Evolutionary conservation across 1,139 yeast species (phyloP).

Genomic region (Lodderomyces margitis): DNA sequence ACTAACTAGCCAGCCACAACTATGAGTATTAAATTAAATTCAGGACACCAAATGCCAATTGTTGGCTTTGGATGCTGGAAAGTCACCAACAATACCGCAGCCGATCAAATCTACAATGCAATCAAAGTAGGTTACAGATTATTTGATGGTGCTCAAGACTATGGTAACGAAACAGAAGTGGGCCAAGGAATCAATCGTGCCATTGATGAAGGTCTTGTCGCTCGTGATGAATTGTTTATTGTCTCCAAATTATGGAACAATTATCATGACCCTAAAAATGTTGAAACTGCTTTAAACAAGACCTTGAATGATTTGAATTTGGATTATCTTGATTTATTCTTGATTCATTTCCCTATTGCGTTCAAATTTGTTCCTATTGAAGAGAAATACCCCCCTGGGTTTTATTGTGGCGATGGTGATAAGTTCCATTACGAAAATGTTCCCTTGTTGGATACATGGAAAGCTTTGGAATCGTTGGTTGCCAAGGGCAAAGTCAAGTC

Average conservation of each 20-base stretch:
- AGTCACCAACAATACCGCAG: constrained; percentile 53
- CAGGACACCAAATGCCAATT: constrained; percentile 60
- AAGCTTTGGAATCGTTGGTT: constrained; percentile 63
- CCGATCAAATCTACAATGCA: constrained; percentile 62
- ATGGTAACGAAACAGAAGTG: constrained; percentile 73
- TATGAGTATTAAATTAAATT: constrained; percentile 47
- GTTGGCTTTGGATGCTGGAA: constrained; percentile 74
- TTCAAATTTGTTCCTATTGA: constrained; percentile 70
- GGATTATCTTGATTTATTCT: constrained; percentile 71
- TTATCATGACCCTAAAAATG: constrained; percentile 66
- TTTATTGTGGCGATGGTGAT: constrained; percentile 62
- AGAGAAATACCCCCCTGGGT: constrained; percentile 73
- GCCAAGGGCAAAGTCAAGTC: constrained; percentile 65
- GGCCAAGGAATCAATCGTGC: constrained; percentile 69
- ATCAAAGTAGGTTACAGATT: constrained; percentile 71
- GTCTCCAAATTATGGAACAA: constrained; percentile 83
- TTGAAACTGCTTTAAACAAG: constrained; percentile 56
- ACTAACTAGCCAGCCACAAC: background rate
- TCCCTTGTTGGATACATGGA: constrained; percentile 77
- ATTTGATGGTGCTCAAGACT: constrained; percentile 76
- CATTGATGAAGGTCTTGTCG: constrained; percentile 62
- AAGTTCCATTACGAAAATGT: constrained; percentile 63
- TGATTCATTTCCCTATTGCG: constrained; percentile 81
- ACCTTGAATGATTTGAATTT: constrained; percentile 63
- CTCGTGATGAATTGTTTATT: constrained; percentile 69